These are phyloP conservation scores for Talaromyces ruber DNA, from an alignment of 495 filamentous ascomycete genomes.

Conservation along the genomic window DNA sequence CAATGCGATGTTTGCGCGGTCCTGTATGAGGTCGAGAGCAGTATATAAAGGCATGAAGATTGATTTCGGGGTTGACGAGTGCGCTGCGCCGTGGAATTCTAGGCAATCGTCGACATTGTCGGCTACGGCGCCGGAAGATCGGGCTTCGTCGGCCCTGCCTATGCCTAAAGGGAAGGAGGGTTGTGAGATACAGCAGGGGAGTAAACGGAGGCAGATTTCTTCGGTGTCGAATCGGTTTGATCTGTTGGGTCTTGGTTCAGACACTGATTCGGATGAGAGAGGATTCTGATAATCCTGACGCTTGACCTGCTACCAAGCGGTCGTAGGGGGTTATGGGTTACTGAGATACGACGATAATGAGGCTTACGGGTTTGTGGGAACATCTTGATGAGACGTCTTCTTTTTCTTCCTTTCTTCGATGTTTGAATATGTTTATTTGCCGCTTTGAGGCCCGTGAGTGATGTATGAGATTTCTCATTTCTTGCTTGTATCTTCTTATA, in stretches of 20 bases:
- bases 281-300: not conserved
- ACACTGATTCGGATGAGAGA: not conserved
- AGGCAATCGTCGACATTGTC: conserved; percentile 14
- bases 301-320: not conserved
- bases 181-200: not conserved
- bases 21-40: conserved; percentile 68
- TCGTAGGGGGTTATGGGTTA: too few relatives aligned
- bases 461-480: not conserved
- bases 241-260: not conserved
- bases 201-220: not conserved
- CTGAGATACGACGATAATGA: too few relatives aligned
- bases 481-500: not conserved
- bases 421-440: not conserved
- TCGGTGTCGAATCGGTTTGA: not conserved
- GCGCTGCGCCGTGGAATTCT: conserved; percentile 43
- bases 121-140: not conserved
- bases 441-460: not conserved
- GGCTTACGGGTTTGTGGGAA: too few relatives aligned
- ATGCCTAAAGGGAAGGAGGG: not conserved
- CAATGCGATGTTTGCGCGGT: conserved; percentile 64
- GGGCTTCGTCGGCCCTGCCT: not conserved
- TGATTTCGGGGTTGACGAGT: conserved; percentile 68
- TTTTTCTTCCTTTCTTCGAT: not conserved
- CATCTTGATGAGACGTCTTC: not conserved
- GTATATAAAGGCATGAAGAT: conserved; percentile 69